These are phyloP conservation scores for Chenopodium formosanum DNA, from an alignment of 148 eudicot species.

Conservation along the genomic window DNA sequence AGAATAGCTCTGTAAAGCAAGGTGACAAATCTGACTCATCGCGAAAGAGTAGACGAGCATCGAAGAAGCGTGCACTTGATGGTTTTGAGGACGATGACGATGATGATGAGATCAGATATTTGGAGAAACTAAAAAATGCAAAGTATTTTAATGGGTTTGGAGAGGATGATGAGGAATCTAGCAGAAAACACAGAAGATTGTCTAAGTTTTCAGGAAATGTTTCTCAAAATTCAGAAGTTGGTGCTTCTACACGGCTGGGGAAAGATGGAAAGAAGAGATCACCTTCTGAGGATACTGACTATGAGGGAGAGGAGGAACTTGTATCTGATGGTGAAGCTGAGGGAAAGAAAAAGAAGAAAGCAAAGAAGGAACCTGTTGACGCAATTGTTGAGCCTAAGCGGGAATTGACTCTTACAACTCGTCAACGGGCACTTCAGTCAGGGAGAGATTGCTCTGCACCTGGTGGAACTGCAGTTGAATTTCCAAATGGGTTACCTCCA, in stretches of 20 bases:
- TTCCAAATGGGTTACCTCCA: constrained; percentile 86
- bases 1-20: constrained; percentile 41
- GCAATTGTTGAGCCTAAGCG: constrained; percentile 52
- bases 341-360: constrained; percentile 54
- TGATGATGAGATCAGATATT: constrained; percentile 88
- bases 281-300: constrained; percentile 57
- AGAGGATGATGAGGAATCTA: constrained; percentile 54
- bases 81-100: constrained; percentile 77
- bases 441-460: constrained; percentile 61
- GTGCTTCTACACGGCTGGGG: constrained; percentile 33
- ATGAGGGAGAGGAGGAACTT: constrained; percentile 61
- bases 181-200: constrained; percentile 47
- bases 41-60: constrained; percentile 66
- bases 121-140: constrained; percentile 74
- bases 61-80: constrained; percentile 63
- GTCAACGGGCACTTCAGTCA: constrained; percentile 78
- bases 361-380: constrained; percentile 50
- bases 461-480: constrained; percentile 60
- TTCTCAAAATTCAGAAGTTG: constrained; percentile 35
- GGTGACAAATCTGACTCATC: constrained; percentile 53
- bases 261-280: constrained; percentile 56
- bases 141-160: constrained; percentile 39
- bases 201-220: constrained; percentile 50
- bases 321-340: constrained; percentile 56
- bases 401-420: constrained; percentile 74